Evolutionary conservation across 352 stramenopile genomes (phyloP), one percentile per base, ranked within the genome.

Genomic region (Globisporangium emineosum): DNA sequence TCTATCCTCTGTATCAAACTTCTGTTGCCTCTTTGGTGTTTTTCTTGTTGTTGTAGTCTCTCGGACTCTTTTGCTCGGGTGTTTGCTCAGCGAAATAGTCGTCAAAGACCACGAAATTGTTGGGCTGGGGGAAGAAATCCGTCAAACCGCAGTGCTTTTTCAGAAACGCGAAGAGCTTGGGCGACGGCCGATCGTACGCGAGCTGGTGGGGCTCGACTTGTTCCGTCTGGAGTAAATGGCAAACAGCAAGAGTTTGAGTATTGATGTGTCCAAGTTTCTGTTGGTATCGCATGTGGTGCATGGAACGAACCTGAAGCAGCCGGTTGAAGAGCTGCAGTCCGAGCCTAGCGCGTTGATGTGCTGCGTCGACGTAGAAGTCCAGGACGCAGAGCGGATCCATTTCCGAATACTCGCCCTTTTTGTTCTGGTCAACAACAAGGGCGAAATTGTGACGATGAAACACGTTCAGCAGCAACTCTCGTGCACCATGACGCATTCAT

Each of bases 31-130:
- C n/a, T 33, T 21, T 57, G 33, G 10, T 52, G n/a, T 27, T 42
- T 5, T 51, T 68, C 64, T 30, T 42, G 29, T 19, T 33, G 3
- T 42, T 40, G 1, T n/a, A 30, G 19, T 10, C 5, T 75, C 54
- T 67, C 33, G 56, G 59, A 47, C 6, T 47, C 6, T 47, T 47
- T 47, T 47, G 40, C 40, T 47, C 17, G 2, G 40, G 40, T 8
- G 17, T 21, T 21, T 47, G 40, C 5, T 21, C 40, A 33, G 52
- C 64, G 45, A 95, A 93, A 65, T 80, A 95, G 42, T 55, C 74
- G 63, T 91, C 75, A 57, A 93, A 96, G 19, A 97, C 45, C 27
- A 96, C 85, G 68, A 96, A 97, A 57, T 83, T 86, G 70, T 96
- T 97, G 58, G 86, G 79, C 61, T 97, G 89, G 32, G 70, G 71